Evolutionary conservation across 176 grass and related monocot species (phyloP).

Genomic region (Triticum monococcum): DNA sequence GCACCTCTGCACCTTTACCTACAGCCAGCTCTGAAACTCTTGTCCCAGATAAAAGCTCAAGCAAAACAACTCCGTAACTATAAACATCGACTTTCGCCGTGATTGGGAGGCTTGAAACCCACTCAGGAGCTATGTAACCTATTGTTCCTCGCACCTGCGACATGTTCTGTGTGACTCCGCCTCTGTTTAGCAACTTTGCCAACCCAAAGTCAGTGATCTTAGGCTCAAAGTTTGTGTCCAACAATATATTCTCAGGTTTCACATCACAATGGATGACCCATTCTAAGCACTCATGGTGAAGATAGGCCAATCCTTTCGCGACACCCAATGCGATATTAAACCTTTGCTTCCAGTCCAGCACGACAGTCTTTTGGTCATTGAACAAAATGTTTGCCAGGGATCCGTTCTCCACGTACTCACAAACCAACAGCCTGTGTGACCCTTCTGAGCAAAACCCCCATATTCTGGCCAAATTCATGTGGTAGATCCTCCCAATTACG

Average conservation of each 20-base stretch:
- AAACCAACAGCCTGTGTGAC: constrained; percentile 40
- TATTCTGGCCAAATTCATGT: constrained; percentile 47
- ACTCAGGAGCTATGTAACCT: not conserved
- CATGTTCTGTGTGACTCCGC: not conserved
- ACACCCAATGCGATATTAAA: constrained; percentile 13
- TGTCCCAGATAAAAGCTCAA: not conserved
- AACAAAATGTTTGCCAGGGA: constrained; percentile 45
- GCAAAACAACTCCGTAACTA: not conserved
- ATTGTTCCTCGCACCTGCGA: not conserved
- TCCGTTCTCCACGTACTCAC: constrained; percentile 46
- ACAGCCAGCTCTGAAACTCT: not conserved
- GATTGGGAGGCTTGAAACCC: not conserved
- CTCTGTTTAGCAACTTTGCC: not conserved
- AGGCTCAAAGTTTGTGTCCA: not conserved
- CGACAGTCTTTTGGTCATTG: not conserved
- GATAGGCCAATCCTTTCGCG: not conserved
- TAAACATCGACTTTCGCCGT: not conserved
- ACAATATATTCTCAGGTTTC: not conserved
- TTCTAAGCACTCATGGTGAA: not conserved
- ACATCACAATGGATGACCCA: not conserved
- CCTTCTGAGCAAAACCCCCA: constrained; percentile 47
- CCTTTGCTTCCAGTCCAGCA: constrained; percentile 33
- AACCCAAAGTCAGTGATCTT: not conserved
- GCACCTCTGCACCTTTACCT: not conserved
- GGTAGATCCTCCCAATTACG: constrained; percentile 33